Conservation (phyloP, 2,329 filamentous ascomycete species). For the Didymella pomorum region DNA sequence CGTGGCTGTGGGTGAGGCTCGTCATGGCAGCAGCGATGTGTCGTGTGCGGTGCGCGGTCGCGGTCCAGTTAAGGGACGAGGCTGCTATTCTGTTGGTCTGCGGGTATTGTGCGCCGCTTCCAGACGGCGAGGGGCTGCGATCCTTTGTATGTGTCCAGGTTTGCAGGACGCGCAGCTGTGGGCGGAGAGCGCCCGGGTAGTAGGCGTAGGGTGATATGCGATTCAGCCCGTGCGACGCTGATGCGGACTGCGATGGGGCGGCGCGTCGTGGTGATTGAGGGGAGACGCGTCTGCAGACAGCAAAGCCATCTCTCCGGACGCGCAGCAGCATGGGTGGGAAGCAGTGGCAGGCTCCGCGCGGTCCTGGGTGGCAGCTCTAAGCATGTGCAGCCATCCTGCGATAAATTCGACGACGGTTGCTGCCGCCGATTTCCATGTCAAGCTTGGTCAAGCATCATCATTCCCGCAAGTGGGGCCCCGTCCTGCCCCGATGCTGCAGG, state of each 20-base stretch:
- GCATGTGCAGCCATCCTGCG: slow-evolving; percentile 16
- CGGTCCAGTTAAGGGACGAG: slow-evolving; percentile 42
- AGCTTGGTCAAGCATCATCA: slow-evolving; percentile 19
- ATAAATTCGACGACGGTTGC: slow-evolving; percentile 9
- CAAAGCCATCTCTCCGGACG: slow-evolving; percentile 45
- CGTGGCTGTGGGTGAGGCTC: slow-evolving; percentile 36
- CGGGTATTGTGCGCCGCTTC: slow-evolving; percentile 18
- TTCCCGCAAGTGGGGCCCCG: slow-evolving; percentile 16
- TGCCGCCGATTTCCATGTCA: slow-evolving; percentile 6
- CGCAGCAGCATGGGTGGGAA: slow-evolving; percentile 40
- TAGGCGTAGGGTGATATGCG: slow-evolving; percentile 19
- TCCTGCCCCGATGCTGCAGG: neutral
- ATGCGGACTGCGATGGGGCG: slow-evolving; percentile 17
- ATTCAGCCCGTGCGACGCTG: slow-evolving; percentile 28
- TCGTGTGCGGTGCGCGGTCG: slow-evolving; percentile 43
- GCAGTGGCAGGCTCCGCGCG: slow-evolving; percentile 18
- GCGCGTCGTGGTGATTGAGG: slow-evolving; percentile 32
- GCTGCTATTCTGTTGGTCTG: slow-evolving; percentile 14
- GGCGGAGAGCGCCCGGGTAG: neutral
- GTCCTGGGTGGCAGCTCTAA: slow-evolving; percentile 30
- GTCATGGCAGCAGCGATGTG: slow-evolving; percentile 44
- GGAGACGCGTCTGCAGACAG: slow-evolving; percentile 42
- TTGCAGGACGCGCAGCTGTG: slow-evolving; percentile 44
- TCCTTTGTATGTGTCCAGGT: slow-evolving; percentile 41
- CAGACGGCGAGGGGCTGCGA: slow-evolving; percentile 1